phyloP scores from a whole-genome alignment of 345 rosid species.

The Syzygium aqueum region DNA sequence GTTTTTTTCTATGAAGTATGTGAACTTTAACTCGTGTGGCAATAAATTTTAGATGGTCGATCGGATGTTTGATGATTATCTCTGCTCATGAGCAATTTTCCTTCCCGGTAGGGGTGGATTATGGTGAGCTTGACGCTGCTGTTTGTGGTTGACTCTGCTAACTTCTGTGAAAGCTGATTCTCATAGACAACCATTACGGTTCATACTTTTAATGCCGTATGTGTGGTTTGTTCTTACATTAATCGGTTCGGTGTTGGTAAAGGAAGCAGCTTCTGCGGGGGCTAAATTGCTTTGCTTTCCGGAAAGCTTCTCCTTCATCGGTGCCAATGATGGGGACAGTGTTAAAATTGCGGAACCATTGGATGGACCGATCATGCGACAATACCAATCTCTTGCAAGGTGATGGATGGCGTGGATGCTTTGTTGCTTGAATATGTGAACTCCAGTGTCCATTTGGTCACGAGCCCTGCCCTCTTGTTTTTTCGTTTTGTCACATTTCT shows the following conservation, averaged over 20 bases:
- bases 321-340: slow-evolving; percentile 58
- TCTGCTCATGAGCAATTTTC: neutral
- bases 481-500: neutral
- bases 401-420: neutral
- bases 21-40: neutral
- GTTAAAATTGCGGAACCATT: slow-evolving; percentile 61
- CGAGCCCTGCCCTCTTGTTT: neutral
- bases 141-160: neutral
- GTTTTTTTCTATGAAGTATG: neutral
- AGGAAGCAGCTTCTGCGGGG: slow-evolving; percentile 80
- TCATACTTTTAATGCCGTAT: neutral
- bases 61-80: neutral
- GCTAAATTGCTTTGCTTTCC: slow-evolving; percentile 89
- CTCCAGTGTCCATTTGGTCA: neutral
- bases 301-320: slow-evolving; percentile 74
- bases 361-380: slow-evolving; percentile 78
- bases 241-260: slow-evolving; percentile 10
- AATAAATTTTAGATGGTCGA: neutral
- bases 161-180: neutral
- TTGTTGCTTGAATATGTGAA: neutral
- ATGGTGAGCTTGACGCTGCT: neutral
- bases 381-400: slow-evolving; percentile 86
- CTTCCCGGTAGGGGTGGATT: neutral
- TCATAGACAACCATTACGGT: neutral
- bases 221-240: neutral